Evolutionary conservation across 805 yeast species (phyloP).

Genomic region (Metschnikowia lunata): DNA sequence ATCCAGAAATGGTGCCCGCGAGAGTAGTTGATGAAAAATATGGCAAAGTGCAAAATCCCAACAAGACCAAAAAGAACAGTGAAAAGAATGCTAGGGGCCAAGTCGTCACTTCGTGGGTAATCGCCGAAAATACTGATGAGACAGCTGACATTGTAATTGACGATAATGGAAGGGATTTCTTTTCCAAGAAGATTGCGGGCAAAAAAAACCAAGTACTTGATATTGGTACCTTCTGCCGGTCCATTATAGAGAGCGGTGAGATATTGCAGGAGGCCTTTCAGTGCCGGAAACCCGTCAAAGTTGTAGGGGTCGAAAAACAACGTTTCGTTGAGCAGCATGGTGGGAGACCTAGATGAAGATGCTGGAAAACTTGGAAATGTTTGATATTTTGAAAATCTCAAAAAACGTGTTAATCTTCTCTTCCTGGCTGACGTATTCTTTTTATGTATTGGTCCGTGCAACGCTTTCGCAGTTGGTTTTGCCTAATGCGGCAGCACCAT

Average conservation of each 20-base stretch:
- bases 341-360: too few relatives aligned
- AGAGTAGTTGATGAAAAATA: conserved; percentile 16
- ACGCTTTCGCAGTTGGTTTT: too few relatives aligned
- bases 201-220: conserved; percentile 6
- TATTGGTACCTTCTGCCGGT: conserved; percentile 15
- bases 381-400: background rate
- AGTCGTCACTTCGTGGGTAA: conserved; percentile 16
- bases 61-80: conserved; percentile 15
- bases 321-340: background rate
- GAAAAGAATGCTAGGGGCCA: conserved; percentile 18
- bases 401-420: background rate
- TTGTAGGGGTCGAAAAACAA: conserved; percentile 14
- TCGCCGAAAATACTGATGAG: conserved; percentile 19
- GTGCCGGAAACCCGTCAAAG: conserved; percentile 16
- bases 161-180: conserved; percentile 9
- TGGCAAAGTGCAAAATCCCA: conserved; percentile 13
- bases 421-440: too few relatives aligned
- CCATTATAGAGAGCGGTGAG: conserved; percentile 13
- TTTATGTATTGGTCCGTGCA: too few relatives aligned
- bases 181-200: conserved; percentile 12
- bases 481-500: too few relatives aligned
- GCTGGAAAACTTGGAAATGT: background rate
- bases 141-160: conserved; percentile 13
- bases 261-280: conserved; percentile 14
- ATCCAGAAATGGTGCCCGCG: conserved; percentile 22